phyloP scores from a whole-genome alignment of 495 filamentous ascomycete species.

The Parachaetomium inaequale region DNA sequence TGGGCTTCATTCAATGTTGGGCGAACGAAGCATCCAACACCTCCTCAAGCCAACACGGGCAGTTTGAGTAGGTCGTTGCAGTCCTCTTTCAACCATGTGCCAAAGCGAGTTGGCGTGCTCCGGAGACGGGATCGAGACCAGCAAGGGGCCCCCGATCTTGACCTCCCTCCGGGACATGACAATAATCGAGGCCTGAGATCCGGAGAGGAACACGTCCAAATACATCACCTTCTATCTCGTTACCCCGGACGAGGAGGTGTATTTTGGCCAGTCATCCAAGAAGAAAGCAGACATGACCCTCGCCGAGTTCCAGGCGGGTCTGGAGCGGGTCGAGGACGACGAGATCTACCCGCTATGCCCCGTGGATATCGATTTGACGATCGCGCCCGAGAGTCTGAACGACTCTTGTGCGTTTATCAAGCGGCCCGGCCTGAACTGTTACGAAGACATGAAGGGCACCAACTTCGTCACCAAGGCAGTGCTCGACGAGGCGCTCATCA shows the following conservation, averaged over 20 bases:
- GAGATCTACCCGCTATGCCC: constrained; percentile 23
- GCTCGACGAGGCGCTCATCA: constrained; percentile 20
- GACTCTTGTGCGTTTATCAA: constrained; percentile 19
- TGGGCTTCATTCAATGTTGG: too few relatives aligned
- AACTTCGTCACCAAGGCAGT: constrained; percentile 7
- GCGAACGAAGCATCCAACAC: too few relatives aligned
- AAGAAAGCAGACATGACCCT: constrained; percentile 15
- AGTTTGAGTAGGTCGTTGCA: too few relatives aligned
- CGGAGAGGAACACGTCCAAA: constrained; percentile 5
- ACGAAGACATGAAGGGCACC: constrained; percentile 20
- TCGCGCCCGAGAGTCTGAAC: constrained; percentile 20
- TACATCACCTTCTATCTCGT: constrained; percentile 21
- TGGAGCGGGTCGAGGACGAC: constrained; percentile 19
- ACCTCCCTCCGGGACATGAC: neutral
- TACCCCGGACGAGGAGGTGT: constrained; percentile 14
- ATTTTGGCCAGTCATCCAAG: constrained; percentile 22
- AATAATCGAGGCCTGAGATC: neutral
- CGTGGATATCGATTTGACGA: constrained; percentile 6
- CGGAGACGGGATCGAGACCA: too few relatives aligned
- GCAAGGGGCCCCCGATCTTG: neutral
- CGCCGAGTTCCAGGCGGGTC: constrained; percentile 15
- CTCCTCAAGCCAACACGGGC: too few relatives aligned
- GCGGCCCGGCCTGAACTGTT: constrained; percentile 19
- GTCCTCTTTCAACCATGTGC: too few relatives aligned
- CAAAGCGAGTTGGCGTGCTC: too few relatives aligned